Percentiles rank a stretch among this genome's conserved stretches.
These are phyloP conservation scores for Scutellaria minor DNA, from an alignment of 257 asterid species.

Conservation along the genomic window DNA sequence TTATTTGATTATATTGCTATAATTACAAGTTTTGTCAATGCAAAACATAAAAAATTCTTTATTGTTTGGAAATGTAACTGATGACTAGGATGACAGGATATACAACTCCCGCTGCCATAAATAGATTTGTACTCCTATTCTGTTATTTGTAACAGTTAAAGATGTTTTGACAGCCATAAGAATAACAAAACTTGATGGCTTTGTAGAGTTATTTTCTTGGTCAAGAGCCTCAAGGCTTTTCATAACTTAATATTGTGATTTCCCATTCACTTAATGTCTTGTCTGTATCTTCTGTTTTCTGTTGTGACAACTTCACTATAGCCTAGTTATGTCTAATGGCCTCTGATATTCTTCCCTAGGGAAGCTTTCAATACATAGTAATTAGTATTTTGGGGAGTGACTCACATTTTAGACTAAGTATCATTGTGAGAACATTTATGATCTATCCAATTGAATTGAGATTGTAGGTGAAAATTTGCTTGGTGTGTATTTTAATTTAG, in stretches of 20 bases:
- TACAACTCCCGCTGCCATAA: background rate
- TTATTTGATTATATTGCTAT: background rate
- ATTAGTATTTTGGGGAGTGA: background rate
- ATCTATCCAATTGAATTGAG: background rate
- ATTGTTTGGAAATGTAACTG: background rate
- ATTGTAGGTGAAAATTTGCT: background rate
- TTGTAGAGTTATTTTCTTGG: background rate
- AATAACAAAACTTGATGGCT: background rate
- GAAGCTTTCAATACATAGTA: slow-evolving; percentile 12
- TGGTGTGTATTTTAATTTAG: slow-evolving; percentile 7
- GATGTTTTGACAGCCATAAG: background rate
- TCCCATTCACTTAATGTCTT: background rate
- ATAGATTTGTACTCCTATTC: background rate
- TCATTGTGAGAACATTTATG: background rate
- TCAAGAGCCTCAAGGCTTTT: background rate
- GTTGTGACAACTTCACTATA: background rate
- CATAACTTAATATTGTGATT: background rate
- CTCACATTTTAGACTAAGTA: background rate
- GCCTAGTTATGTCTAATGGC: background rate
- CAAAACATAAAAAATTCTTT: background rate
- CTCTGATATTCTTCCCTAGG: slow-evolving; percentile 12
- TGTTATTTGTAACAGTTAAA: background rate
- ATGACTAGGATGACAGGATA: background rate
- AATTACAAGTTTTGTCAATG: background rate
- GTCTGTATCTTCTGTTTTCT: background rate